Conservation (phyloP, 202 grass and related monocot genomes). For the Panicum virgatum region DNA sequence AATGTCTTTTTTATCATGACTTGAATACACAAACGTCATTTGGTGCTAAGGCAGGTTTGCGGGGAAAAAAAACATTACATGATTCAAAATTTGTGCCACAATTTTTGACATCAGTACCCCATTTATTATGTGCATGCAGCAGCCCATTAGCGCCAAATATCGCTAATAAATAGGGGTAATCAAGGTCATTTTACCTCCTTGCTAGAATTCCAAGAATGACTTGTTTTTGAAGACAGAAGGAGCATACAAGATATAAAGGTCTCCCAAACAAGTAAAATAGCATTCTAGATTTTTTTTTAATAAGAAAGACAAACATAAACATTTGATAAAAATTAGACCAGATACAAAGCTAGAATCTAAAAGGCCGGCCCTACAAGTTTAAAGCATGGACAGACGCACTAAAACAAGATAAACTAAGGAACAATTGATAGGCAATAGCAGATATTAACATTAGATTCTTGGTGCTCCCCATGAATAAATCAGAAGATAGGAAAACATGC, state of each 20-base stretch:
- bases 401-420: constrained; percentile 7
- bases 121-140: too few relatives aligned
- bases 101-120: too few relatives aligned
- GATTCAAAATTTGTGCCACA: too few relatives aligned
- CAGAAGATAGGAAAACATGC: not conserved
- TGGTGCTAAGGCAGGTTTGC: too few relatives aligned
- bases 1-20: not conserved
- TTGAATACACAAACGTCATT: not conserved
- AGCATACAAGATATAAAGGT: not conserved
- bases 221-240: too few relatives aligned
- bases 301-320: not conserved
- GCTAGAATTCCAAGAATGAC: too few relatives aligned
- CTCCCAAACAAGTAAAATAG: not conserved
- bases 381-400: not conserved
- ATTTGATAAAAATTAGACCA: not conserved
- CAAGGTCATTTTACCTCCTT: too few relatives aligned
- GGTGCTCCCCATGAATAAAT: not conserved
- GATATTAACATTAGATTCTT: not conserved
- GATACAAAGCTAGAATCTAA: not conserved
- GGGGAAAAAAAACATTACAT: too few relatives aligned
- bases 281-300: not conserved
- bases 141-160: too few relatives aligned
- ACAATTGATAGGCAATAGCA: not conserved
- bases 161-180: too few relatives aligned
- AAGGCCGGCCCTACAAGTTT: not conserved